phyloP scores from a whole-genome alignment of 768 basidiomycete genomes.

The Lactarius trivialis region DNA sequence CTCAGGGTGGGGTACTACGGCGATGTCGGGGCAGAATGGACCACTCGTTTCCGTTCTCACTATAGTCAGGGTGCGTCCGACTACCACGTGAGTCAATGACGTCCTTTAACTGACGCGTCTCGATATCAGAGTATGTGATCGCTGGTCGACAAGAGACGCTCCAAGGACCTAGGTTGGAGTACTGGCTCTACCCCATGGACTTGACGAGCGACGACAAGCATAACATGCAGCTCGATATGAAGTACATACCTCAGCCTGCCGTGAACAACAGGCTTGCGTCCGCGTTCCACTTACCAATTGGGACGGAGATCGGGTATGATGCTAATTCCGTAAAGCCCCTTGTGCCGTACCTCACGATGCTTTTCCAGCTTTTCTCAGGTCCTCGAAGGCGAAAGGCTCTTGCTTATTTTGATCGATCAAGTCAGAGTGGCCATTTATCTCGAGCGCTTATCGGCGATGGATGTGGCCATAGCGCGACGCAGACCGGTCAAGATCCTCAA shows the following conservation, averaged over 20 bases:
- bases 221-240: conserved; percentile 12
- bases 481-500: conserved; percentile 27
- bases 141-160: background rate
- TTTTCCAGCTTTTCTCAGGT: conserved; percentile 13
- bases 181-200: background rate
- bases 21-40: background rate
- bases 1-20: background rate
- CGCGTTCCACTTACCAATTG: conserved; percentile 4
- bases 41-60: background rate
- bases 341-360: background rate
- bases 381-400: conserved; percentile 12
- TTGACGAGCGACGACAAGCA: conserved; percentile 12
- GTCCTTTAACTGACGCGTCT: background rate
- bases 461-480: background rate
- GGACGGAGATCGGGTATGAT: conserved; percentile 5
- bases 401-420: conserved; percentile 10
- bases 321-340: background rate
- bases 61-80: conserved; percentile 6
- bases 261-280: conserved; percentile 5
- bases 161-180: conserved; percentile 3
- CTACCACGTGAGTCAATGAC: background rate
- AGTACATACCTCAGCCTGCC: conserved; percentile 10
- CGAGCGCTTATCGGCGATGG: conserved; percentile 1
- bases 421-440: conserved; percentile 16
- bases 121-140: conserved; percentile 8